These are phyloP conservation scores for Bigelowiella natans DNA, from an alignment of 78 protist genomes.

Conservation along the genomic window DNA sequence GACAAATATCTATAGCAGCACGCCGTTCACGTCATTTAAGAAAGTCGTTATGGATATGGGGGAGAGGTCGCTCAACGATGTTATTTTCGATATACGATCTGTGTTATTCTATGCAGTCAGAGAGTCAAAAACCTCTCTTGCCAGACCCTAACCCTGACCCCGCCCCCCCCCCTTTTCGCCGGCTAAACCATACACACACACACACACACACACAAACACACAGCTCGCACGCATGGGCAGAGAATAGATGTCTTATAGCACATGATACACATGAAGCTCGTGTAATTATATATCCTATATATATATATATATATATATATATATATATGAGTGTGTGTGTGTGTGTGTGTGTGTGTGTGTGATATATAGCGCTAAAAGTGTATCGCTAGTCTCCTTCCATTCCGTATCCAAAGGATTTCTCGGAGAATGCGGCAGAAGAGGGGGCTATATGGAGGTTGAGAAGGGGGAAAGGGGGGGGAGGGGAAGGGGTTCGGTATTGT, in stretches of 20 bases:
- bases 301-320: background rate
- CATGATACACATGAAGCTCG: background rate
- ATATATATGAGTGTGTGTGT: background rate
- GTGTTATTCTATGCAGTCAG: background rate
- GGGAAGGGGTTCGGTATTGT: constrained; percentile 20
- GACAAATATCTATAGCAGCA: constrained; percentile 70
- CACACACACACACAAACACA: no score
- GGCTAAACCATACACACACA: no score
- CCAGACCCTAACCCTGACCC: no score
- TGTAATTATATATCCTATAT: background rate
- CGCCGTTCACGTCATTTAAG: constrained; percentile 78
- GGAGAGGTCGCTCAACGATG: background rate
- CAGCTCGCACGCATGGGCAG: no score
- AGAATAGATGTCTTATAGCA: no score
- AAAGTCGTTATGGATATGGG: constrained; percentile 29
- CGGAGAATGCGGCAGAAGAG: constrained; percentile 82
- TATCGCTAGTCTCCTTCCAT: constrained; percentile 75
- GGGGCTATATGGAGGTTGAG: constrained; percentile 29
- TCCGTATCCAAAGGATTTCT: constrained; percentile 90
- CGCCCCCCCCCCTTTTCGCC: no score
- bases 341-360: background rate
- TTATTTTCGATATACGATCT: background rate
- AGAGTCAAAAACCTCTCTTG: no score
- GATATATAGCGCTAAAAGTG: background rate
- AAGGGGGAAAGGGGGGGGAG: no score